These are phyloP conservation scores for Chrysosporium queenslandicum DNA, from an alignment of 2,329 filamentous ascomycete species.

Conservation along the genomic window DNA sequence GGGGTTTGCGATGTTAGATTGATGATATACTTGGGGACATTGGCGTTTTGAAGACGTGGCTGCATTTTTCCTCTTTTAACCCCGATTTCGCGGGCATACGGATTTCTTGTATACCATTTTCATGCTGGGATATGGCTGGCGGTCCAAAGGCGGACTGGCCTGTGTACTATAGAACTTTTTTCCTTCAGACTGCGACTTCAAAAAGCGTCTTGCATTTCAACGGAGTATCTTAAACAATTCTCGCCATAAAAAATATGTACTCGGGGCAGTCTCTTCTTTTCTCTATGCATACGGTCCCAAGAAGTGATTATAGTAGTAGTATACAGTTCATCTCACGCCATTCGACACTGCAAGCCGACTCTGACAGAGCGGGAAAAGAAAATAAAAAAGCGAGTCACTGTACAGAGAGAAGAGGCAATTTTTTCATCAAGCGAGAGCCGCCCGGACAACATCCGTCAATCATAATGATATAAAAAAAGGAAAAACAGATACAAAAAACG, in stretches of 20 bases:
- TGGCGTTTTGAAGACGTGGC: conserved; percentile 1
- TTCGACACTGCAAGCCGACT: background rate
- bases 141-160: background rate
- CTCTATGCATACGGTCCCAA: background rate
- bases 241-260: background rate
- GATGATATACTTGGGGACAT: background rate
- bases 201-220: background rate
- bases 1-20: too few species aligned
- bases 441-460: background rate
- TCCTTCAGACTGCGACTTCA: background rate
- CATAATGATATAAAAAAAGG: background rate
- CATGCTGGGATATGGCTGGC: conserved; percentile 1
- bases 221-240: background rate
- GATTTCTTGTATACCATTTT: background rate
- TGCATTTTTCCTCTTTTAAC: background rate
- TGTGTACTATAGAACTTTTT: conserved; percentile 6
- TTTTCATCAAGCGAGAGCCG: background rate
- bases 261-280: background rate
- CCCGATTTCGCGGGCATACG: background rate
- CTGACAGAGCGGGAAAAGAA: background rate
- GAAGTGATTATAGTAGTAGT: background rate
- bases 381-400: background rate
- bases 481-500: background rate
- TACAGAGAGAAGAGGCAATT: conserved; percentile 4
- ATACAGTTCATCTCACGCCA: background rate